Base-by-base conservation (phyloP, 2,329 filamentous ascomycete genomes). In the Uncinocarpus reesii region DNA sequence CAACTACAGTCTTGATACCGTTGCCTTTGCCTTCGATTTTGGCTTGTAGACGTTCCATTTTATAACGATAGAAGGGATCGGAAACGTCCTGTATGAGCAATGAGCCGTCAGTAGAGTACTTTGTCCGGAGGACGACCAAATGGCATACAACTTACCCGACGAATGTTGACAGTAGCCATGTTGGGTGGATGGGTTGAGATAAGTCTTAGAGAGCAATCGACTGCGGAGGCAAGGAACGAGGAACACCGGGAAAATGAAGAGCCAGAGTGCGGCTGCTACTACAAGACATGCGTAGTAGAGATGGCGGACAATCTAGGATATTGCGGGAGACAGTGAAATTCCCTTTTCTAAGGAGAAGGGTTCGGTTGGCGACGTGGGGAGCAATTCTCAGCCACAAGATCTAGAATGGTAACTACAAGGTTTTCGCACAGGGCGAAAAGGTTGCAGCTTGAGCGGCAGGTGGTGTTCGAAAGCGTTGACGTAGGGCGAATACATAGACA, bases 11-110 rank as follows among this genome's bases (percentile, higher is more conserved):
- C 78, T 98, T 98, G 81, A 98, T 98, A 66, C 92, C 92, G 75
- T 98, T 98, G 59, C 92, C 92, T 74, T 98, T 98, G 73, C 92
- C 92, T 75, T 98, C 92, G 62, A 98, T 93, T 79, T 98, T 98
- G 70, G 92, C 95, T 77, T 94, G 87, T 67, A 98, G 76, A 62
- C 82, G 84, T 76, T 96, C 92, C 92, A 98, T 98, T 81, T 98
- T 98, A 83, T 98, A 98, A 71, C 92, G 92, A 76, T 98, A 98
- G 81, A 95, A 98, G 73, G 84, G 84, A 75, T 98, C 92, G 77
- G 83, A 84, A 75, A 95, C 84, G 84, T 96, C 90, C 65, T 67
- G 55, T 7, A 43, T 20, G 7, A 40, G 20, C 34, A 51, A 53
- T 59, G 36, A 44, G 6, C 1, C 1, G 42, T 59, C 29, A 56